These are phyloP conservation scores for Rhododendron williamsianum DNA, from an alignment of 148 eudicot species.

Conservation along the genomic window DNA sequence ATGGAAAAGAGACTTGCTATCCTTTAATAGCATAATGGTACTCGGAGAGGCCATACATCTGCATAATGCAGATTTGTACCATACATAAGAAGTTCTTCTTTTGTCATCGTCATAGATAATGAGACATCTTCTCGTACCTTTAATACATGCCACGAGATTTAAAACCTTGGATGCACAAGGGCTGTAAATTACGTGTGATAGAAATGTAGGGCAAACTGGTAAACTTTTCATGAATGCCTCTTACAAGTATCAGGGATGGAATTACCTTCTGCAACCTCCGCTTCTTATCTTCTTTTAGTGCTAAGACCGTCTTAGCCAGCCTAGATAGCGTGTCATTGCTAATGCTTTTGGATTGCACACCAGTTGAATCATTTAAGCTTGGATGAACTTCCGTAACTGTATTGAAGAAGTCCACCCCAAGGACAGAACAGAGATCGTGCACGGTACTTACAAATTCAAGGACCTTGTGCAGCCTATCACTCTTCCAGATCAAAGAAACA, in stretches of 20 bases:
- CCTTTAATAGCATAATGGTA: too few species aligned
- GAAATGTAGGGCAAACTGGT: neutral
- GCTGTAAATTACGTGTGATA: neutral
- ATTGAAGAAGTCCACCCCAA: constrained; percentile 89
- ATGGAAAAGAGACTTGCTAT: neutral
- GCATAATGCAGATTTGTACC: neutral
- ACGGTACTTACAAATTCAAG: constrained; percentile 92
- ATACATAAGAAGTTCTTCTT: neutral
- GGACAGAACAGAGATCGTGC: constrained; percentile 96
- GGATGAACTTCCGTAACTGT: constrained; percentile 97
- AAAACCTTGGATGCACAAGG: neutral
- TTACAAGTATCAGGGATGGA: neutral
- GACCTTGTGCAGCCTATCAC: constrained; percentile 96
- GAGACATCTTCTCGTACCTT: neutral
- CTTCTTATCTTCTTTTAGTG: constrained; percentile 80
- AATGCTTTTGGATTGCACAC: constrained; percentile 85
- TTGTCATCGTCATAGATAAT: neutral
- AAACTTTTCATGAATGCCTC: neutral
- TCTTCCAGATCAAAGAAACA: constrained; percentile 44
- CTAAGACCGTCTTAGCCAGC: constrained; percentile 83
- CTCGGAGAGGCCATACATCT: neutral
- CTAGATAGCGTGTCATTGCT: constrained; percentile 86
- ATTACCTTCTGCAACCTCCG: constrained; percentile 86
- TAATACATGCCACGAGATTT: neutral
- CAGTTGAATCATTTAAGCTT: constrained; percentile 79